A percentile compares a stretch with the other conserved stretches of the same genome.
Conservation (phyloP, 2,329 filamentous ascomycete species). For the Venturia pyrina region DNA sequence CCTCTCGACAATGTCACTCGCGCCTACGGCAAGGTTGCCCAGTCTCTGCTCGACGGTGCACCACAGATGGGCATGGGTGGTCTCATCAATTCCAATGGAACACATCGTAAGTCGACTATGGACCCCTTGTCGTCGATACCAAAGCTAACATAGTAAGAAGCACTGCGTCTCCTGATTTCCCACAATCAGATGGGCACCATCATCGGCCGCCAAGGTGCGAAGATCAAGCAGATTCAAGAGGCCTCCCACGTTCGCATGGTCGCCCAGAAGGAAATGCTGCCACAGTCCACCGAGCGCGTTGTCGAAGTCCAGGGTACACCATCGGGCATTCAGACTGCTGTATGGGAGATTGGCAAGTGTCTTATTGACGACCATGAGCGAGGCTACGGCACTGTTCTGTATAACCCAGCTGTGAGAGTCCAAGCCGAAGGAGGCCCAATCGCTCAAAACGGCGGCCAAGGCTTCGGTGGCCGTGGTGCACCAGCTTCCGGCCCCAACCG, state of each 20-base stretch:
- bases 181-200: constrained; percentile 99
- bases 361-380: constrained; percentile 96
- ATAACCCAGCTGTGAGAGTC: constrained; percentile 90
- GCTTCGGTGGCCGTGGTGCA: constrained; percentile 30
- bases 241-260: constrained; percentile 97
- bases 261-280: constrained; percentile 98
- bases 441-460: constrained; percentile 39
- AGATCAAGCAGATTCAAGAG: constrained; percentile 99
- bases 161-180: constrained; percentile 94
- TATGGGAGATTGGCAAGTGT: constrained; percentile 99
- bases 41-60: constrained; percentile 82
- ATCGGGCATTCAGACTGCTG: constrained; percentile 87
- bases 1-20: constrained; percentile 79
- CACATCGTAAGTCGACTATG: constrained; percentile 65
- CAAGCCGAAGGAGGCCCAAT: constrained; percentile 44
- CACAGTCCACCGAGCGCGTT: constrained; percentile 94
- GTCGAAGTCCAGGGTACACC: constrained; percentile 94
- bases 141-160: constrained; percentile 39
- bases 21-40: constrained; percentile 88
- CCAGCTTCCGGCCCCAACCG: constrained; percentile 11
- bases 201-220: constrained; percentile 89
- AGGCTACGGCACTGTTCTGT: constrained; percentile 90
- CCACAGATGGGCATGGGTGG: constrained; percentile 96
- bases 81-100: constrained; percentile 74
- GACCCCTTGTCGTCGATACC: background rate